These are phyloP conservation scores for Xylariaceae sp. DNA, from an alignment of 2,329 filamentous ascomycete species.

Conservation along the genomic window DNA sequence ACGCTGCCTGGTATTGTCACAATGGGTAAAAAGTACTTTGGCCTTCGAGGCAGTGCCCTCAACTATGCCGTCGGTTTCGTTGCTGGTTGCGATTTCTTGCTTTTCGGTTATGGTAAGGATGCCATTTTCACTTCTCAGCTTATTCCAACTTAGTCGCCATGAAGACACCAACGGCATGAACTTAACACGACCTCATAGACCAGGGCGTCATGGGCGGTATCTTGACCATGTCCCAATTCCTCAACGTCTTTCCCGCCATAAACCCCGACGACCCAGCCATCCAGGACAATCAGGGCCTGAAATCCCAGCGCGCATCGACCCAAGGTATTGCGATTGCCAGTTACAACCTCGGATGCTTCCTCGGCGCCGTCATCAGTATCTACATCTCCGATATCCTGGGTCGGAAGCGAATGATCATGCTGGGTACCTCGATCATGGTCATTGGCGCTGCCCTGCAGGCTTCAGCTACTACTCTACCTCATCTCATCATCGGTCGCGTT, in stretches of 20 bases:
- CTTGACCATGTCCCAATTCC: constrained; percentile 61
- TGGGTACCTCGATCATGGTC: constrained; percentile 54
- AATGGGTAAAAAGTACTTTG: constrained; percentile 47
- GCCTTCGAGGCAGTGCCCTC: constrained; percentile 59
- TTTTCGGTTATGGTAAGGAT: constrained; percentile 49
- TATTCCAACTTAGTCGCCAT: constrained; percentile 3
- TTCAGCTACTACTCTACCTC: constrained; percentile 41
- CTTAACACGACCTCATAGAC: constrained; percentile 40
- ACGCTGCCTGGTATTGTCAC: constrained; percentile 7
- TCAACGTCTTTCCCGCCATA: constrained; percentile 49
- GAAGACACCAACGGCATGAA: constrained; percentile 32
- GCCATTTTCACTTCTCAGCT: not conserved
- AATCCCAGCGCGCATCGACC: constrained; percentile 43
- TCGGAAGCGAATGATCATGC: constrained; percentile 50
- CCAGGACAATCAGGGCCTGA: constrained; percentile 29
- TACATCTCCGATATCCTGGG: constrained; percentile 53
- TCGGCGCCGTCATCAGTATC: constrained; percentile 43
- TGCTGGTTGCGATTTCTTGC: constrained; percentile 67
- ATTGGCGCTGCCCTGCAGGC: constrained; percentile 45
- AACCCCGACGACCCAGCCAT: constrained; percentile 39
- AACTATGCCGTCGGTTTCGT: constrained; percentile 66
- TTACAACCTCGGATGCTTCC: constrained; percentile 56
- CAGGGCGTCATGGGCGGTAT: constrained; percentile 73
- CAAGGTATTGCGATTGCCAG: constrained; percentile 51
- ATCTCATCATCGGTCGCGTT: constrained; percentile 52